phyloP scores from a whole-genome alignment of 208 protist genomes.

The Leishmania martiniquensis region DNA sequence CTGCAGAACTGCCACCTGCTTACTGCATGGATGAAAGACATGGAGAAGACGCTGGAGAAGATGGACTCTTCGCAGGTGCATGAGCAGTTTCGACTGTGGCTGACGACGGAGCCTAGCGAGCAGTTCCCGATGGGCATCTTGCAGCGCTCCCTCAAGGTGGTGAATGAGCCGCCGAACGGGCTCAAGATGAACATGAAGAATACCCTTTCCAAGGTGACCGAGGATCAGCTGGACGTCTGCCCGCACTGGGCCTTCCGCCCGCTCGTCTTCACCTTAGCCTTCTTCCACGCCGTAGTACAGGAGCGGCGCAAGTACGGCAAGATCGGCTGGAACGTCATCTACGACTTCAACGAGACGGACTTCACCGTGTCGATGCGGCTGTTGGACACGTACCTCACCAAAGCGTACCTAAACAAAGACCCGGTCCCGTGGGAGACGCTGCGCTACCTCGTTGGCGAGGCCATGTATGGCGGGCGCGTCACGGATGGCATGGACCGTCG shows the following conservation, averaged over 20 bases:
- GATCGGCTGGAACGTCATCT: slow-evolving; percentile 99
- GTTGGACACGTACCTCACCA: slow-evolving; percentile 97
- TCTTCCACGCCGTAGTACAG: slow-evolving; percentile 99
- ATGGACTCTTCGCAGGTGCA: slow-evolving; percentile 94
- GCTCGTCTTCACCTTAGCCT: slow-evolving; percentile 98
- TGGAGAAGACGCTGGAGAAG: slow-evolving; percentile 98
- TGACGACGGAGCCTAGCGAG: slow-evolving; percentile 98
- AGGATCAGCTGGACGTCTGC: slow-evolving; percentile 95
- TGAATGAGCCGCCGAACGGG: slow-evolving; percentile 99
- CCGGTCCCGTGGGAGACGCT: slow-evolving; percentile 98
- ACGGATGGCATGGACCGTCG: slow-evolving; percentile 98
- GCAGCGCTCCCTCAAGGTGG: slow-evolving; percentile 97
- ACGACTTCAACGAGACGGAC: slow-evolving; percentile 99
- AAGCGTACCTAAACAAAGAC: slow-evolving; percentile 94
- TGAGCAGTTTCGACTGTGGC: slow-evolving; percentile 98
- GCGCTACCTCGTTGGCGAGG: slow-evolving; percentile 99
- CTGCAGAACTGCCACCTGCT: slow-evolving; percentile 99
- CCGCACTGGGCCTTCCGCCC: slow-evolving; percentile 96
- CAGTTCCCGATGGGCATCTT: slow-evolving; percentile 98
- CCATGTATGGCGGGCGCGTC: slow-evolving; percentile 99
- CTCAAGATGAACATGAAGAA: slow-evolving; percentile 99
- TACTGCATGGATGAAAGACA: slow-evolving; percentile 97
- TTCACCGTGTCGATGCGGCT: slow-evolving; percentile 98
- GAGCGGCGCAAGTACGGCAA: slow-evolving; percentile 98
- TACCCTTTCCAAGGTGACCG: slow-evolving; percentile 96